These are phyloP conservation scores for Pterulicium gracile DNA, from an alignment of 1,284 basidiomycete species.

Conservation along the genomic window DNA sequence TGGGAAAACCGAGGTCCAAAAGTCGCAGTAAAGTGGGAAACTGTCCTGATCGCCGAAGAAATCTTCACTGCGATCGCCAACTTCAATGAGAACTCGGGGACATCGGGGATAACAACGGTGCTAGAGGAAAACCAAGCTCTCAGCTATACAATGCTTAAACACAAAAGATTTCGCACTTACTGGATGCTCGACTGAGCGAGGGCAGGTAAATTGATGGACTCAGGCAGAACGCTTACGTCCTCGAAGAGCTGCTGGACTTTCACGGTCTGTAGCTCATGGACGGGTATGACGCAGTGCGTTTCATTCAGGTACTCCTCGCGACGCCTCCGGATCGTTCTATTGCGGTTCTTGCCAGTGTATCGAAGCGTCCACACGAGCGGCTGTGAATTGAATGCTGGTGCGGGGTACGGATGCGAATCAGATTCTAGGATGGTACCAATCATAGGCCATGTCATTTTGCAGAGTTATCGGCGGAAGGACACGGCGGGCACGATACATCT, in stretches of 20 bases:
- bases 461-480: conserved; percentile 16
- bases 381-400: conserved; percentile 23
- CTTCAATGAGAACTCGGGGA: conserved; percentile 32
- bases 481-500: conserved; percentile 43
- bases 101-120: conserved; percentile 31
- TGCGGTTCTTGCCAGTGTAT: conserved; percentile 20
- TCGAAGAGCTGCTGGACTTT: conserved; percentile 29
- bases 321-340: conserved; percentile 18
- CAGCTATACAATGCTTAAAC: neutral
- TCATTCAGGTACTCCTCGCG: conserved; percentile 17
- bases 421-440: conserved; percentile 38
- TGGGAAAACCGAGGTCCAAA: conserved; percentile 40
- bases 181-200: conserved; percentile 39
- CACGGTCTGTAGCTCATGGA: conserved; percentile 38
- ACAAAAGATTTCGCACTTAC: conserved; percentile 17
- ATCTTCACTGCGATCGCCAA: conserved; percentile 40
- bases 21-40: conserved; percentile 43
- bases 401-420: conserved; percentile 30
- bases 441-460: conserved; percentile 17
- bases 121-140: conserved; percentile 16
- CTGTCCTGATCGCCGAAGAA: conserved; percentile 39
- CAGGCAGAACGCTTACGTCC: conserved; percentile 25
- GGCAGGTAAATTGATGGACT: conserved; percentile 26
- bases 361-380: conserved; percentile 23
- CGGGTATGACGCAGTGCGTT: conserved; percentile 28